A percentile compares a stretch with the other conserved stretches of the same genome.
Conservation (phyloP, 2,329 filamentous ascomycete species). For the Botrytis sinoallii region DNA sequence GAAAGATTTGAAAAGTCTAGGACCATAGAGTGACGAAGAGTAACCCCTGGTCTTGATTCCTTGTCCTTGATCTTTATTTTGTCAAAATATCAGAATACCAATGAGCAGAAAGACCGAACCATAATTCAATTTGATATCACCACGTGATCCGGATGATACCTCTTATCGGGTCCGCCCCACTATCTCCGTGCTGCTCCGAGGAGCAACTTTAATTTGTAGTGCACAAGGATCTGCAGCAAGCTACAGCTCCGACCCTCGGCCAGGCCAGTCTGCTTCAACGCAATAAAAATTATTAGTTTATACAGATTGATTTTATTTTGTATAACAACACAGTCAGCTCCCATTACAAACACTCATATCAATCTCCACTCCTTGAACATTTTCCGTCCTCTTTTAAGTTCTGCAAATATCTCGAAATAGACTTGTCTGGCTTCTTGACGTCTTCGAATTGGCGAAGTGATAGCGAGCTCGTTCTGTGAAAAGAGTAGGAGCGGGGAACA, state of each 20-base stretch:
- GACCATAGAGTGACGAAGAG: not conserved
- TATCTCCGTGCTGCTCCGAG: constrained; percentile 4
- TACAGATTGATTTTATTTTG: not conserved
- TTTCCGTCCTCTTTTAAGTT: not conserved
- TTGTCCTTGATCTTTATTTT: not conserved
- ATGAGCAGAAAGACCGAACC: not conserved
- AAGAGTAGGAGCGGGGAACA: constrained; percentile 28
- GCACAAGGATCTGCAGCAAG: constrained; percentile 1
- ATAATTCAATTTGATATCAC: constrained; percentile 2
- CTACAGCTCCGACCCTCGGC: constrained; percentile 13
- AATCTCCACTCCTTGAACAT: not conserved
- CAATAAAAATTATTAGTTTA: constrained; percentile 16
- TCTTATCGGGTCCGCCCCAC: constrained; percentile 15
- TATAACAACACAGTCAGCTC: constrained; percentile 10
- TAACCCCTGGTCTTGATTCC: not conserved
- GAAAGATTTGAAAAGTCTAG: not conserved
- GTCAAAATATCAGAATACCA: not conserved
- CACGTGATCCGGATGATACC: constrained; percentile 5
- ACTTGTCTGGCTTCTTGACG: not conserved
- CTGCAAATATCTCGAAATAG: not conserved
- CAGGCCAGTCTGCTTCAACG: not conserved
- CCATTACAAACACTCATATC: not conserved
- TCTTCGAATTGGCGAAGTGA: constrained; percentile 24
- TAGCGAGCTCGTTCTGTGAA: constrained; percentile 15
- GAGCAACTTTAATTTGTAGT: not conserved